Base-by-base conservation (phyloP, 139 green algal genomes). In the Picochlorum costavermella region DNA sequence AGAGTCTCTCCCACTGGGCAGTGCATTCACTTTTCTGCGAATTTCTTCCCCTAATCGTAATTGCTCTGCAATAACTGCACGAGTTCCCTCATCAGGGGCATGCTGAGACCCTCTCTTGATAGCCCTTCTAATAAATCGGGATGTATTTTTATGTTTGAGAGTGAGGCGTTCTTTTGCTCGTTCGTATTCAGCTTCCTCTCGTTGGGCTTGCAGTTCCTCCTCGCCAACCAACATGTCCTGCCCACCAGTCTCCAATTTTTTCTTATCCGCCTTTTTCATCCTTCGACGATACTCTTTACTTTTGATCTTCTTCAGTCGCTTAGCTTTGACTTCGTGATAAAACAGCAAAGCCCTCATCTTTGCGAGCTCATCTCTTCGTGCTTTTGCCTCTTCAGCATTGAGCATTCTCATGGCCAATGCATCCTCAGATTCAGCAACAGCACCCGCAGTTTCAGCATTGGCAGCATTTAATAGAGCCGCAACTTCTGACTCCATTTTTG, bases 71-170 rank as follows among this genome's bases (percentile, higher is more conserved):
- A 98, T 55, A 0, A 86, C 90, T 20, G 81, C 80, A 31, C 75
- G 75, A 3, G 80, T 88, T 28, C 74, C 77, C 2, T 72, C 72
- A 46, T 94, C 86, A 33, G 82, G 63, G 9, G 56, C 13, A 20
- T 84, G 58, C 3, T 68, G 50, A 26, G 75, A 50, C 5, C 88
- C 88, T 11, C 87, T 75, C 69, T 92, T 90, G 2, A 97, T 74
- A 37, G 85, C 89, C 3, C 89, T 78, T 44, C 82, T 71, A 4
- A 90, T 91, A 89, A 91, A 98, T 49, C 83, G 69, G 36, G 72
- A 88, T 31, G 82, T 97, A 80, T 96, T 96, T 44, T 75, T 80
- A 71, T 98, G 92, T 71, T 92, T 90, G 23, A 96, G 78, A 26
- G 90, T 95, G 48, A 97, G 74, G n/a, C 92, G 80, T 78, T 98